Conservation (phyloP, 257 asterid species). For the Salvia hispanica region DNA sequence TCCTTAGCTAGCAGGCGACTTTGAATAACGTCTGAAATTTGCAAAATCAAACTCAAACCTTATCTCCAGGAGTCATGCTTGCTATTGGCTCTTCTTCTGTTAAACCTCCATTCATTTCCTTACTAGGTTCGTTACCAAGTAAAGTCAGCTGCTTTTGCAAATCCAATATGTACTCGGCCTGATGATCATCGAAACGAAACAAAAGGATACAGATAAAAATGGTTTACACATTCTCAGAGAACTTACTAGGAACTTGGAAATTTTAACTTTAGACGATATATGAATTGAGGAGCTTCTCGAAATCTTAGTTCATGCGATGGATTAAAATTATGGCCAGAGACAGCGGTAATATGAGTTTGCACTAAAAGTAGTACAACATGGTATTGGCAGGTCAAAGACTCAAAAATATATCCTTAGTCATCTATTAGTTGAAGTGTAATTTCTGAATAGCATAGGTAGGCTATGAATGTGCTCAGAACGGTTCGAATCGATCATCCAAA, state of each 20-base stretch:
- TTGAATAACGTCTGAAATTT: background rate
- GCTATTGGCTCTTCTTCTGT: conserved; percentile 73
- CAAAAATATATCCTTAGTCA: background rate
- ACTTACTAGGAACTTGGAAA: background rate
- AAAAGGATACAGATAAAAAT: background rate
- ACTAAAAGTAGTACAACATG: background rate
- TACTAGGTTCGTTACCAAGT: conserved; percentile 70
- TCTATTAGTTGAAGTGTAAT: background rate
- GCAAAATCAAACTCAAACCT: conserved; percentile 47
- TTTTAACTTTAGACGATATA: background rate
- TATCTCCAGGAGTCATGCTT: conserved; percentile 71
- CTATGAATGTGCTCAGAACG: background rate
- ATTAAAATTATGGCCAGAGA: background rate
- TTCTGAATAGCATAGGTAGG: conserved; percentile 3
- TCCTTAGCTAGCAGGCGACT: conserved; percentile 15
- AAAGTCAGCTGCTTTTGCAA: conserved; percentile 90
- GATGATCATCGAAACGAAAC: conserved; percentile 34
- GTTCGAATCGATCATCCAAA: conserved; percentile 5
- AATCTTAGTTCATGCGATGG: conserved; percentile 3
- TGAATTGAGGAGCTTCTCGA: conserved; percentile 3
- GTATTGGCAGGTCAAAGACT: background rate
- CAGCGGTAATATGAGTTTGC: background rate
- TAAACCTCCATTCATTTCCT: conserved; percentile 62
- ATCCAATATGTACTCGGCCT: conserved; percentile 93
- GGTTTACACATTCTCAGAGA: background rate